A percentile compares a stretch with the other conserved stretches of the same genome.
phyloP scores from a whole-genome alignment of 179 eudicot genomes.

The Kewa caespitosa region DNA sequence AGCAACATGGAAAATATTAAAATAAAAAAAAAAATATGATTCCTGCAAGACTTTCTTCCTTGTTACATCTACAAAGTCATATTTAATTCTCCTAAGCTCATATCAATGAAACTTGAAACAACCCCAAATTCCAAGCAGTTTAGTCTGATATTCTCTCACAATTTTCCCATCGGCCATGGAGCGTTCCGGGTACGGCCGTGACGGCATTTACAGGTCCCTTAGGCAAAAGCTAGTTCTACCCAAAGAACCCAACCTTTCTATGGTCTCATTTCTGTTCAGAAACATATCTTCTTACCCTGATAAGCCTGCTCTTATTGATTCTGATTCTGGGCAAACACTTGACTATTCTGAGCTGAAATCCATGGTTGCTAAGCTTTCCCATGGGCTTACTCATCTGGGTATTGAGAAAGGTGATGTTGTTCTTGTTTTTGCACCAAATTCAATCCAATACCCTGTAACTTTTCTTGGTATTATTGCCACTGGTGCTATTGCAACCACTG shows the following conservation, averaged over 20 bases:
- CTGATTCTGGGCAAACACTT: constrained; percentile 45
- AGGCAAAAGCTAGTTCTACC: constrained; percentile 43
- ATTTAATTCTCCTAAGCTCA: too few relatives aligned
- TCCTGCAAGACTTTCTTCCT: too few relatives aligned
- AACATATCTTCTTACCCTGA: constrained; percentile 37
- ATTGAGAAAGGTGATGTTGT: constrained; percentile 63
- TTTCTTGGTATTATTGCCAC: constrained; percentile 55
- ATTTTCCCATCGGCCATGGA: constrained; percentile 33
- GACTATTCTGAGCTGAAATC: constrained; percentile 56
- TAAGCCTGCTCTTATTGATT: constrained; percentile 63
- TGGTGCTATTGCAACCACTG: constrained; percentile 74
- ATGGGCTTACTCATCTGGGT: constrained; percentile 39
- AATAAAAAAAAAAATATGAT: too few relatives aligned
- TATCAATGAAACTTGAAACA: too few relatives aligned
- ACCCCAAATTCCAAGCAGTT: too few relatives aligned
- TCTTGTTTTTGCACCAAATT: constrained; percentile 71
- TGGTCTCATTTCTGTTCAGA: constrained; percentile 63
- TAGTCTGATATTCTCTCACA: not conserved
- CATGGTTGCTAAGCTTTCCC: constrained; percentile 46
- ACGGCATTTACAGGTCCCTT: constrained; percentile 56
- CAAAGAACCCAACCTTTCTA: constrained; percentile 33
- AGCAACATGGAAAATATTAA: too few relatives aligned
- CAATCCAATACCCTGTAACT: constrained; percentile 50
- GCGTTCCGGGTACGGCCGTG: constrained; percentile 51
- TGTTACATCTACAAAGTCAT: too few relatives aligned